These are phyloP conservation scores for Mortierella sp. DNA, from an alignment of 371 early-diverging fungal species.

Conservation along the genomic window DNA sequence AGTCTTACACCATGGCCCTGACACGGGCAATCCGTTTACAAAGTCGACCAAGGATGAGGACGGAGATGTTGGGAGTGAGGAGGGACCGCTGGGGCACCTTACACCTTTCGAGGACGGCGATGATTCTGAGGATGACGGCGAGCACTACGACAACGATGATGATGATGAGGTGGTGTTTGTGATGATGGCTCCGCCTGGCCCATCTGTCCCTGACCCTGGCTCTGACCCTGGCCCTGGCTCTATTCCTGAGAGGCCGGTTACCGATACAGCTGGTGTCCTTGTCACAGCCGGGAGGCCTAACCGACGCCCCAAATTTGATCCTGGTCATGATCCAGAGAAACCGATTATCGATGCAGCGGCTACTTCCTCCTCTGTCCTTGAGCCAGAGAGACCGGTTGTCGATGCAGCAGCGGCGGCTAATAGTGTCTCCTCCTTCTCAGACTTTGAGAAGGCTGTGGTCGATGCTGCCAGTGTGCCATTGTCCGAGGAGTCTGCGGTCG, in stretches of 20 bases:
- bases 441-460: not conserved
- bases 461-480: not conserved
- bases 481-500: too few species aligned
- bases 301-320: too few species aligned
- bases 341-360: too few species aligned
- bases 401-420: too few species aligned
- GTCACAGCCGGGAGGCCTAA: too few species aligned
- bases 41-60: slow-evolving; percentile 9
- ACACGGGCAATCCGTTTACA: too few species aligned
- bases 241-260: not conserved
- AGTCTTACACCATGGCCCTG: not conserved
- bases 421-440: too few species aligned
- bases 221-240: not conserved
- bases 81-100: not conserved
- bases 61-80: not conserved
- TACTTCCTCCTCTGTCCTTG: too few species aligned
- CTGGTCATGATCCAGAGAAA: too few species aligned
- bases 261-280: too few species aligned
- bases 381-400: too few species aligned
- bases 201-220: not conserved
- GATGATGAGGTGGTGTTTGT: slow-evolving; percentile 14
- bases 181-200: slow-evolving; percentile 16
- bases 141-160: not conserved
- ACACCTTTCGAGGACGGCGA: not conserved
- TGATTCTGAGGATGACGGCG: not conserved